Evolutionary conservation across 73 alveolate species (phyloP), one percentile per base, ranked within the genome.

Genomic region (Paramecium tetraurelia): DNA sequence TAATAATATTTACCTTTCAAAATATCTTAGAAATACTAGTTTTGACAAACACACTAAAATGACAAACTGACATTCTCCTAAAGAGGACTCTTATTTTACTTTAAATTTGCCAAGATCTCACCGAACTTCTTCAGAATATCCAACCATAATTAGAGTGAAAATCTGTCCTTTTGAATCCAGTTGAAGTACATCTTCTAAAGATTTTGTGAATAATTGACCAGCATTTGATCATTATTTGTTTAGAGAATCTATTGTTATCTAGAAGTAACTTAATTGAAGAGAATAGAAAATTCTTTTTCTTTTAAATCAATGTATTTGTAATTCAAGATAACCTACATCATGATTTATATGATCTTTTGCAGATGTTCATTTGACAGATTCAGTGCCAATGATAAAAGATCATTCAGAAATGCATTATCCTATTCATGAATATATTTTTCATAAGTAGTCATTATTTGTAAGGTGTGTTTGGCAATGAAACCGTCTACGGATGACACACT

Each of bases 121-220:
- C 76, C 72, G 46, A 80, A 44, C 33, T 46, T 80, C 27, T 41
- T 80, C 21, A 80, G 18, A 22, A 80, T 38, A 44, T 80, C 90
- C 33, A 43, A 48, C 90, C 90, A 80, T 12, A 48, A 31, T 44
- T 22, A 18, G 2, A 46, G 31, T 44, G 48, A 44, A 48, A 80
- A 80, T 48, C 90, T 41, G 14, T 80, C 90, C 57, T 80, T 46
- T 22, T 41, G 22, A 80, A 80, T 80, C 90, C 90, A 80, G 46
- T 80, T 80, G 24, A 80, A 80, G 48, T 80, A 80, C 43, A 80
- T 40, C 31, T 80, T 80, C 16, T 44, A 48, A 5, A 80, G 57
- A 44, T 44, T 44, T 46, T 80, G 46, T 8, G 90, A 22, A 80
- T 41, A 80, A 46, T 27, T 80, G 41, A 35, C 75, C 21, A 80